These are phyloP conservation scores for Scheffersomyces insectosa DNA, from an alignment of 1,139 yeast genomes.

Conservation along the genomic window DNA sequence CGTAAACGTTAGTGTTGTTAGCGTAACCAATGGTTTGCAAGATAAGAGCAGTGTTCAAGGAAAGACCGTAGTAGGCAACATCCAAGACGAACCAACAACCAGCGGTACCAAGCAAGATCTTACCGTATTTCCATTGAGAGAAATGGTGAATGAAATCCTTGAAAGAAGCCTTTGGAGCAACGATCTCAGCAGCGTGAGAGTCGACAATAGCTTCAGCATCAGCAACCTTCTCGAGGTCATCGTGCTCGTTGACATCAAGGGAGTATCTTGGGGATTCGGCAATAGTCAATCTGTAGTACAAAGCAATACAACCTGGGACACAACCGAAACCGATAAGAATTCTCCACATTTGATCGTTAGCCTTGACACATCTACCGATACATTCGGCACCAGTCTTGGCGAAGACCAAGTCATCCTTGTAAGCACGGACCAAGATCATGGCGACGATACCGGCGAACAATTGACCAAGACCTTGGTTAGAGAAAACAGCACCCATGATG, in stretches of 20 bases:
- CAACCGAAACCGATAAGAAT: constrained; percentile 83
- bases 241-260: constrained; percentile 66
- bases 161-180: constrained; percentile 60
- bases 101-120: constrained; percentile 87
- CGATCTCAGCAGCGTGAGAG: constrained; percentile 43
- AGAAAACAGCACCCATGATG: constrained; percentile 89
- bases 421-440: constrained; percentile 68
- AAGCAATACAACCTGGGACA: constrained; percentile 80
- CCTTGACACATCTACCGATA: constrained; percentile 63
- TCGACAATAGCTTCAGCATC: constrained; percentile 53
- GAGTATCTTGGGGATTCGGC: constrained; percentile 93
- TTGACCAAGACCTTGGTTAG: constrained; percentile 94
- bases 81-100: constrained; percentile 96
- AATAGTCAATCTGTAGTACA: constrained; percentile 87
- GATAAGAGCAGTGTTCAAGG: constrained; percentile 75
- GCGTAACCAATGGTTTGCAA: constrained; percentile 79
- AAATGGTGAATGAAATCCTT: constrained; percentile 70
- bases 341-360: constrained; percentile 95
- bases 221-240: constrained; percentile 60
- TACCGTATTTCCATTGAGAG: constrained; percentile 85
- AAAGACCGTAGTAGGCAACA: constrained; percentile 91
- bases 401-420: constrained; percentile 55
- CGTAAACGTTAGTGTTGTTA: constrained; percentile 60
- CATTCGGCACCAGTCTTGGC: constrained; percentile 59
- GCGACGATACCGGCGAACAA: constrained; percentile 83